These are phyloP conservation scores for Yarrowia galli DNA, from an alignment of 1,139 yeast species.

Conservation along the genomic window DNA sequence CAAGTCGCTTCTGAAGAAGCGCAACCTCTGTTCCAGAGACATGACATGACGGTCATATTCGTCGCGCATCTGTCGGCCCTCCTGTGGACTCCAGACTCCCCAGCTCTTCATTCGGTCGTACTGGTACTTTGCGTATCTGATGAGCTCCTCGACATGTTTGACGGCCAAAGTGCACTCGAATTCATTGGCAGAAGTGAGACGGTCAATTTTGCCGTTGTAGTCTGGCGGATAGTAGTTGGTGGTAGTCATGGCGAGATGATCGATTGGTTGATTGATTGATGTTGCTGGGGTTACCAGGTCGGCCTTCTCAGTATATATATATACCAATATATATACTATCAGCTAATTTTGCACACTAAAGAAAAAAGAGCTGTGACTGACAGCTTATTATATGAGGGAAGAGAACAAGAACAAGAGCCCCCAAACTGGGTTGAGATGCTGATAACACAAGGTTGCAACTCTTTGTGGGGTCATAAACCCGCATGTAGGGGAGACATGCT, in stretches of 20 bases:
- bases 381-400: not conserved
- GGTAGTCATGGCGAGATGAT: not conserved
- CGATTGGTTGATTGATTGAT: too few relatives aligned
- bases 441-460: not conserved
- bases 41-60: slow-evolving; percentile 6
- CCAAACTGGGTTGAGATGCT: too few relatives aligned
- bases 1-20: slow-evolving; percentile 24
- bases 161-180: slow-evolving; percentile 18
- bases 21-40: not conserved
- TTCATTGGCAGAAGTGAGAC: not conserved
- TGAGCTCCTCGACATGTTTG: slow-evolving; percentile 26
- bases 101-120: slow-evolving; percentile 13
- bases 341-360: too few relatives aligned
- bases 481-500: not conserved
- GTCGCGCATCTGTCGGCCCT: not conserved
- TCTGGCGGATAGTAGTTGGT: slow-evolving; percentile 8
- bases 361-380: too few relatives aligned
- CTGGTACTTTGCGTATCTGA: slow-evolving; percentile 16
- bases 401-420: too few relatives aligned
- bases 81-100: not conserved
- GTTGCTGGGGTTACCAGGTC: slow-evolving; percentile 8
- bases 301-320: too few relatives aligned
- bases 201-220: slow-evolving; percentile 8
- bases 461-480: slow-evolving; percentile 3
- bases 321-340: slow-evolving; percentile 1